A percentile compares a stretch with the other conserved stretches of the same genome.
Evolutionary conservation across 2,329 filamentous ascomycete genomes (phyloP).

Genomic region (Leptoxyphium fumago): DNA sequence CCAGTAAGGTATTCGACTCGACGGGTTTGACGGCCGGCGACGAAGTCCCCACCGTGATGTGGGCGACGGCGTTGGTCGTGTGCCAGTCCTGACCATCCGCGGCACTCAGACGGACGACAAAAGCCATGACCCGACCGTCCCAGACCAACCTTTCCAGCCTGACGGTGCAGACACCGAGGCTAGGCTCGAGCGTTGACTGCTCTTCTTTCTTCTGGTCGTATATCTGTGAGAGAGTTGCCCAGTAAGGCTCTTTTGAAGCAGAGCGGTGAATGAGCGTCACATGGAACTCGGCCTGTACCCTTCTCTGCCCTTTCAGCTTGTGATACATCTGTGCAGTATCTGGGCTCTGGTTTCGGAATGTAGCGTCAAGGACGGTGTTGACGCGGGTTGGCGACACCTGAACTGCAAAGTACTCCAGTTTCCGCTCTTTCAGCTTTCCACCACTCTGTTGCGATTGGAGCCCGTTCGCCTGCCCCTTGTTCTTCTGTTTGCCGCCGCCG

Average conservation of each 20-base stretch:
- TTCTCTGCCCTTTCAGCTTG: slow-evolving; percentile 55
- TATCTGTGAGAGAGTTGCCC: slow-evolving; percentile 56
- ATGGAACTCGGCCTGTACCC: slow-evolving; percentile 77
- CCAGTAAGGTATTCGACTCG: slow-evolving; percentile 79
- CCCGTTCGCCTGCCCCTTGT: slow-evolving; percentile 19
- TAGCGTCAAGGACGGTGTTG: slow-evolving; percentile 46
- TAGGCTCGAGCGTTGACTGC: slow-evolving; percentile 28
- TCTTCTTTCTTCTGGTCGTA: slow-evolving; percentile 30
- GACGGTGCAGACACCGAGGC: slow-evolving; percentile 51
- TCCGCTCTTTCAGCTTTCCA: slow-evolving; percentile 33
- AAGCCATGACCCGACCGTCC: slow-evolving; percentile 77
- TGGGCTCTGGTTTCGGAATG: slow-evolving; percentile 47
- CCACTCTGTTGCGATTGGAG: slow-evolving; percentile 18
- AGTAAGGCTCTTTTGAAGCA: slow-evolving; percentile 47
- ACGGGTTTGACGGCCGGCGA: slow-evolving; percentile 66
- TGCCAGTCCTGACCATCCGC: slow-evolving; percentile 37
- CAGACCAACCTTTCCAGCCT: slow-evolving; percentile 57
- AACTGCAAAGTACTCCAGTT: slow-evolving; percentile 52
- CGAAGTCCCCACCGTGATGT: slow-evolving; percentile 80
- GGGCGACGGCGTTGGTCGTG: slow-evolving; percentile 64
- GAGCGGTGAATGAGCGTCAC: slow-evolving; percentile 84
- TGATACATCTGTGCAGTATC: slow-evolving; percentile 54
- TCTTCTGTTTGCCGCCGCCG: slow-evolving; percentile 31
- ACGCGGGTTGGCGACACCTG: slow-evolving; percentile 38
- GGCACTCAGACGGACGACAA: slow-evolving; percentile 57